Base-by-base conservation (phyloP, 2,329 filamentous ascomycete genomes). In the Stachybotrys chartarum region DNA sequence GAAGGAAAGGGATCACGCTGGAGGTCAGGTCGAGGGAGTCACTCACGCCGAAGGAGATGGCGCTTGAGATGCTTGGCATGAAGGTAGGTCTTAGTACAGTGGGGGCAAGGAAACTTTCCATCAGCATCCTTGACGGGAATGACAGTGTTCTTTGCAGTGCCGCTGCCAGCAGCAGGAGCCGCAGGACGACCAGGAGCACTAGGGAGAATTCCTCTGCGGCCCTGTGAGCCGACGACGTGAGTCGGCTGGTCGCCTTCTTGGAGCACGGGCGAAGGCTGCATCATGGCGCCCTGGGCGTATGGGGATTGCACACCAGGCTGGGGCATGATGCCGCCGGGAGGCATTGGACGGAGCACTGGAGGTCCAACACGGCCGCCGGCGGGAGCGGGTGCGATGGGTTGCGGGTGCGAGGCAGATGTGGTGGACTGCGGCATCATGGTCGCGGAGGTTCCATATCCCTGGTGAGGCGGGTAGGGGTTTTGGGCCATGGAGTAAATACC, bases 11-110 rank as follows among this genome's bases (percentile, higher is more conserved):
- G 58, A 60, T 58, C 45, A 51, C 57, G 18, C 52, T 50, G 30
- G 35, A 42, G 35, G 8, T 14, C 35, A 14, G 10, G 35, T 42
- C 14, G 50, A 54, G 32, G 30, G 47, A 35, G 56, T 52, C 58
- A 88, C 92, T 91, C 83, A 97, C 93, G 94, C 81, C 94, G 83
- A 64, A 97, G 78, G 57, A 97, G 82, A 80, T 97, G 94, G 66
- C 94, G 88, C 82, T 97, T 97, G 64, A 97, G 75, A 75, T 97
- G 94, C 80, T 99, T 97, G 50, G 93, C 89, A 71, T 97, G 94
- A 56, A 97, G 80, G 70, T 99, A 99, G 7, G 92, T 97, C 80
- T 97, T 97, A 66, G 91, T 96, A 77, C 94, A 99, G 72, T 97
- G 92, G 66, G 91, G 91, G 75, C 94, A 99, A 57, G 94, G 93